Evolutionary conservation across 2,329 filamentous ascomycete species (phyloP).

Genomic region (Calonectria pteridis): DNA sequence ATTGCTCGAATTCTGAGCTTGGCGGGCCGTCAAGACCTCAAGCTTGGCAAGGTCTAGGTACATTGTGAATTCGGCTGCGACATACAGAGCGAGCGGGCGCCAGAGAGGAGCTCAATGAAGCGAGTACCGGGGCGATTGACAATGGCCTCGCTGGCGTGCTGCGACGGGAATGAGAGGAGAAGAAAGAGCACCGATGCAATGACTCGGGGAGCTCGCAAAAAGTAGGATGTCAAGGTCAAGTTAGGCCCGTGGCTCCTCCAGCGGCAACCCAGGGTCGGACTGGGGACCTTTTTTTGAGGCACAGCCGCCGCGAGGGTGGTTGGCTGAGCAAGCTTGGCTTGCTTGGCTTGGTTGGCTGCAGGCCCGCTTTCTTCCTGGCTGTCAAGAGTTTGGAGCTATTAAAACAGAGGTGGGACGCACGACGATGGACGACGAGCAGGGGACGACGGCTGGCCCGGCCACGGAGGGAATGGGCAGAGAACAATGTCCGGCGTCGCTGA

Average conservation of each 20-base stretch:
- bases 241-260: not conserved
- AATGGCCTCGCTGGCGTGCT: slow-evolving; percentile 16
- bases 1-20: slow-evolving; percentile 20
- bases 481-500: not conserved
- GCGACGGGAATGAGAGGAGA: not conserved
- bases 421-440: not conserved
- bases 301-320: slow-evolving; percentile 43
- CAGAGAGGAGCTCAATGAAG: slow-evolving; percentile 13
- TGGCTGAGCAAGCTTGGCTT: slow-evolving; percentile 37
- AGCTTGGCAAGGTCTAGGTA: slow-evolving; percentile 36
- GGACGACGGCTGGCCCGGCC: slow-evolving; percentile 8
- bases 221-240: slow-evolving; percentile 15
- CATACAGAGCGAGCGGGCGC: slow-evolving; percentile 30
- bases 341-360: slow-evolving; percentile 10
- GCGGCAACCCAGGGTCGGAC: slow-evolving; percentile 14
- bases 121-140: not conserved
- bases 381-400: slow-evolving; percentile 3
- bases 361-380: slow-evolving; percentile 23
- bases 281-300: slow-evolving; percentile 39
- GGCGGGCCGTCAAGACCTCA: slow-evolving; percentile 36
- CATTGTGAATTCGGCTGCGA: slow-evolving; percentile 36
- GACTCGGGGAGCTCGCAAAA: not conserved
- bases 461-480: not conserved
- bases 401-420: not conserved
- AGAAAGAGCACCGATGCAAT: not conserved